Evolutionary conservation across 108 stramenopile species (phyloP), one percentile per base, ranked within the genome.

Genomic region (Conticribra guillardii): DNA sequence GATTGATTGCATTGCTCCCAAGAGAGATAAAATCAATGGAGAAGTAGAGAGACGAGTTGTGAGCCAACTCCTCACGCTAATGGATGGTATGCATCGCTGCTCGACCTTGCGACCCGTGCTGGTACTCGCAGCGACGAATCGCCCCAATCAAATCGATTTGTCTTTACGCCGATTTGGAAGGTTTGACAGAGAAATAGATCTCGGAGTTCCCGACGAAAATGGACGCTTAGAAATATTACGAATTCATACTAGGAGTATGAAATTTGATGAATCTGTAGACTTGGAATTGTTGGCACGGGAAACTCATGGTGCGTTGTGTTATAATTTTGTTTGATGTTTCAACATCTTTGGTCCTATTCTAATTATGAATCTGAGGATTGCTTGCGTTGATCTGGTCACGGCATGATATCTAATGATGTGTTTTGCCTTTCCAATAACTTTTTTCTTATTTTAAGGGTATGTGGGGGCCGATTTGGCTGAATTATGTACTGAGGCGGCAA

Each of bases 1-100:
- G 74, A 84, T 99, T 45, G 98, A 99, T 75, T 97, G 96, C 23
- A 97, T 98, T 74, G 97, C 98, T 27, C 96, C 96, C 50, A 89
- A 91, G 48, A 85, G 97, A 52, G 98, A 97, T 54, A 85, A 94
- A 76, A 93, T 91, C 4, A 92, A 93, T 74, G 84, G 97, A 49
- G 92, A 88, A 68, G 91, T 87, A 2, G 92, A 93, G 64, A 95
- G 96, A 80, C 84, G 96, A 22, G 92, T 97, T 59, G 96, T 97
- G 26, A 96, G 95, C 26, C 96, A 97, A 77, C 90, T 99, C 15
- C 79, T 97, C 32, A 97, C 97, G 8, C 90, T 97, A 34, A 88
- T 97, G 87, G 93, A 95, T 79, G 91, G 90, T 15, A 82, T 97
- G 54, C 71, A 64, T 54, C 93, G 55, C 8, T 15, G 90, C 68